Conservation (phyloP, 495 filamentous ascomycete species). For the Penicillium nucicola region DNA sequence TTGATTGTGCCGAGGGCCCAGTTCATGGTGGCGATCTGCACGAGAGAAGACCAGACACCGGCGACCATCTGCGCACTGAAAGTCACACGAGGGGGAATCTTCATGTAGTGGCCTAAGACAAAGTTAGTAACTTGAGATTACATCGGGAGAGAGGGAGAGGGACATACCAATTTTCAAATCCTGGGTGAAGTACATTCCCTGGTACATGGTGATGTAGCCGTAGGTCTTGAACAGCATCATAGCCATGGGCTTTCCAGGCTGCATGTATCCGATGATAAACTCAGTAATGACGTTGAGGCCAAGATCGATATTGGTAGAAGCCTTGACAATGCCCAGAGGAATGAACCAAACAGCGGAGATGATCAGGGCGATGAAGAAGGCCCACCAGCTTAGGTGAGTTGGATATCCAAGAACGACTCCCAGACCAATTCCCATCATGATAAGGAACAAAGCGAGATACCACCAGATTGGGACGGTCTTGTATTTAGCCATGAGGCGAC, state of each 20-base stretch:
- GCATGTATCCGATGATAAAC: slow-evolving; percentile 64
- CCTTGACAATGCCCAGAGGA: slow-evolving; percentile 52
- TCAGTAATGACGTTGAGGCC: slow-evolving; percentile 59
- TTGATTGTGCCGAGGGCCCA: slow-evolving; percentile 57
- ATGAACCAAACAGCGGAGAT: slow-evolving; percentile 49
- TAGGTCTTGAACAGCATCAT: slow-evolving; percentile 68
- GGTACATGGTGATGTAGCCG: slow-evolving; percentile 55
- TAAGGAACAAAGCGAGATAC: slow-evolving; percentile 49
- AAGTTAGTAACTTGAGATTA: not conserved
- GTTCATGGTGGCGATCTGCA: slow-evolving; percentile 59
- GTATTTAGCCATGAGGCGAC: slow-evolving; percentile 59
- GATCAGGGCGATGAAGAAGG: slow-evolving; percentile 50
- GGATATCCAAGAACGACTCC: slow-evolving; percentile 50
- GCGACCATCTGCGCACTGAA: slow-evolving; percentile 57
- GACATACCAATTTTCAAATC: slow-evolving; percentile 48
- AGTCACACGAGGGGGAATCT: slow-evolving; percentile 58
- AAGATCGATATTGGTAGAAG: slow-evolving; percentile 51
- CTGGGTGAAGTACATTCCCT: slow-evolving; percentile 50
- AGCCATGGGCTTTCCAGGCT: slow-evolving; percentile 56
- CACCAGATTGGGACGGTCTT: slow-evolving; percentile 61
- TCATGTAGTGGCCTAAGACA: slow-evolving; percentile 59
- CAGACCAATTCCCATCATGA: slow-evolving; percentile 51
- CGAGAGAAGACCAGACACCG: slow-evolving; percentile 54
- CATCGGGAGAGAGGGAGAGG: not conserved
- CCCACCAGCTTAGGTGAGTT: slow-evolving; percentile 51